Conservation (phyloP, 257 asterid genomes). For the Przewalskia tangutica region DNA sequence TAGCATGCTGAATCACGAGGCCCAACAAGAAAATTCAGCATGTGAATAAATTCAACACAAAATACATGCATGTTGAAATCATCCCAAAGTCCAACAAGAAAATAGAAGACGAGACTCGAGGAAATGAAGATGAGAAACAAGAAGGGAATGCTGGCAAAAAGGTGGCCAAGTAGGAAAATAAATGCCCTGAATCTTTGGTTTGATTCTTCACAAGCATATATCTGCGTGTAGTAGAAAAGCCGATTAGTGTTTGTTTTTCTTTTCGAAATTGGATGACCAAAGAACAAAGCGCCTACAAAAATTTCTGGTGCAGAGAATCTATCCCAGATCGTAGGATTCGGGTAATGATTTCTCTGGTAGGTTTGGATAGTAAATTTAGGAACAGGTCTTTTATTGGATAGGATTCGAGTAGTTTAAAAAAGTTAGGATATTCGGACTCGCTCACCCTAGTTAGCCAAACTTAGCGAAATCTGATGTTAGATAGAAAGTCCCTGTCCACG, state of each 20-base stretch:
- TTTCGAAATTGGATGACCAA: not conserved
- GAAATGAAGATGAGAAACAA: slow-evolving; percentile 88
- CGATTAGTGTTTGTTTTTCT: not conserved
- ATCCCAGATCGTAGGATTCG: no score
- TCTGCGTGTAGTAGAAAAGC: slow-evolving; percentile 29
- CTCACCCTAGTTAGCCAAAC: not conserved
- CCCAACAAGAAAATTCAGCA: no score
- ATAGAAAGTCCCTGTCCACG: not conserved
- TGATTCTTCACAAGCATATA: slow-evolving; percentile 70
- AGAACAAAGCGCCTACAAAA: not conserved
- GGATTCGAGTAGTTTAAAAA: no score
- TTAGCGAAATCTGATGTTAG: not conserved
- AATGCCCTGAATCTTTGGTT: slow-evolving; percentile 76
- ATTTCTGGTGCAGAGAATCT: no score
- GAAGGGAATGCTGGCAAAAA: slow-evolving; percentile 82
- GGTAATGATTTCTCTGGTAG: no score
- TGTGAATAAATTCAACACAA: slow-evolving; percentile 62
- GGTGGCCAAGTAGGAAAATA: slow-evolving; percentile 76
- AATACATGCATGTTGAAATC: slow-evolving; percentile 81
- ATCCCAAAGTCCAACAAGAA: slow-evolving; percentile 71
- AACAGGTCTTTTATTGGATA: no score
- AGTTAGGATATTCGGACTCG: no score
- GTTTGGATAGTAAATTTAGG: no score
- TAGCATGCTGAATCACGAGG: no score
- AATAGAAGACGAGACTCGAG: slow-evolving; percentile 82